Conservation (phyloP, 192 early-diverging fungal species). For the Gamsiella multidivaricata region DNA sequence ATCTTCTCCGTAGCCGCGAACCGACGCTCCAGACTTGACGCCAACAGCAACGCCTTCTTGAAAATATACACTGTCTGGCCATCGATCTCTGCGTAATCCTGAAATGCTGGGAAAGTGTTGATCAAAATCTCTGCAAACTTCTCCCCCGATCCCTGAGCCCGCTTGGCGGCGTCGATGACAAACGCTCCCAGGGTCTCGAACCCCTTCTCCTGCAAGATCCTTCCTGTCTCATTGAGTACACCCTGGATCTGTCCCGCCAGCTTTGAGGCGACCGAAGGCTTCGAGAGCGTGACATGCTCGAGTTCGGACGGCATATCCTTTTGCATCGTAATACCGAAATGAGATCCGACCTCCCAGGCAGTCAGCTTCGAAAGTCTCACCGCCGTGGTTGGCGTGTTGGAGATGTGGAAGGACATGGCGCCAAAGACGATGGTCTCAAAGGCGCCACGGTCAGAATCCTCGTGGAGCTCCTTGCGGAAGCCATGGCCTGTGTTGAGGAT, state of each 20-base stretch:
- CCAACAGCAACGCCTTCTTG: slow-evolving; percentile 82
- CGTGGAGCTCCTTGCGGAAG: slow-evolving; percentile 74
- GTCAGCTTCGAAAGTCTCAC: slow-evolving; percentile 67
- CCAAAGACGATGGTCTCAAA: slow-evolving; percentile 86
- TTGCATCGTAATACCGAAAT: slow-evolving; percentile 81
- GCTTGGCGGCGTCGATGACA: slow-evolving; percentile 70
- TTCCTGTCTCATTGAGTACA: slow-evolving; percentile 78
- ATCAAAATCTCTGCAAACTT: slow-evolving; percentile 60
- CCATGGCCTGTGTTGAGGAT: slow-evolving; percentile 84
- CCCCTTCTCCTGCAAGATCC: slow-evolving; percentile 66
- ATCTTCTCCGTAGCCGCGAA: slow-evolving; percentile 64
- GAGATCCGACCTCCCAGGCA: slow-evolving; percentile 68
- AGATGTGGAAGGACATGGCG: slow-evolving; percentile 85
- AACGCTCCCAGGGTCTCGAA: slow-evolving; percentile 77
- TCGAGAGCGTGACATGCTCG: slow-evolving; percentile 71
- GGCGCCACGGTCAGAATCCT: slow-evolving; percentile 71
- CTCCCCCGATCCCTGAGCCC: slow-evolving; percentile 44
- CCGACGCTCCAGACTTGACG: slow-evolving; percentile 67
- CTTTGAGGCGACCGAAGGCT: slow-evolving; percentile 68
- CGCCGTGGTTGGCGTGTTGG: slow-evolving; percentile 67
- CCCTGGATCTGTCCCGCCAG: slow-evolving; percentile 73
- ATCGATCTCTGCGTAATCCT: slow-evolving; percentile 66
- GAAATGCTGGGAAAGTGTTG: slow-evolving; percentile 74
- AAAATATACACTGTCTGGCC: slow-evolving; percentile 73
- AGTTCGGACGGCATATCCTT: slow-evolving; percentile 69